Percentiles rank a stretch among this genome's conserved stretches.
Evolutionary conservation across 305 asterid species (phyloP).

Genomic region (Coffea humblotiana): DNA sequence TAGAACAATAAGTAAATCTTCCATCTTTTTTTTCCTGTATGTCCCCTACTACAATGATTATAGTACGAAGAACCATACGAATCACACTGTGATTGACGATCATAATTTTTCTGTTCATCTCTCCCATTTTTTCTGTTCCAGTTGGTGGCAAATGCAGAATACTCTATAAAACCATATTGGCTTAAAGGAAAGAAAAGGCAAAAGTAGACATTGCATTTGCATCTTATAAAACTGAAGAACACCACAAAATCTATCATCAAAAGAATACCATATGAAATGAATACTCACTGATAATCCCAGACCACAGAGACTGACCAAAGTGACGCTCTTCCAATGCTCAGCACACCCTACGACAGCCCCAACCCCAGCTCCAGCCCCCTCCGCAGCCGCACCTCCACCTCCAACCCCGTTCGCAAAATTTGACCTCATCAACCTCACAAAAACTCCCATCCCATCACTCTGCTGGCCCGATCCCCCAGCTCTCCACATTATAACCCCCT

Average conservation of each 20-base stretch:
- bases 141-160: no score
- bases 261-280: slow-evolving; percentile 17
- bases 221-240: neutral
- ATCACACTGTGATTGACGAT: neutral
- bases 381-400: slow-evolving; percentile 41
- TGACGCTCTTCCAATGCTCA: slow-evolving; percentile 87
- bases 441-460: slow-evolving; percentile 88
- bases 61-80: neutral
- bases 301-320: slow-evolving; percentile 79
- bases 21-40: neutral
- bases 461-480: slow-evolving; percentile 86
- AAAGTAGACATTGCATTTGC: neutral
- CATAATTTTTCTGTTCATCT: neutral
- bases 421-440: slow-evolving; percentile 78
- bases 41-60: neutral
- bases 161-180: neutral
- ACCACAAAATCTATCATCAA: neutral
- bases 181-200: neutral
- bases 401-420: slow-evolving; percentile 60
- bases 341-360: slow-evolving; percentile 42
- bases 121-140: neutral
- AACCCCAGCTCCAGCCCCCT: slow-evolving; percentile 34
- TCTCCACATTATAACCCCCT: slow-evolving; percentile 71
- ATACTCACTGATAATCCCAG: slow-evolving; percentile 83
- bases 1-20: neutral